phyloP scores from a whole-genome alignment of 768 basidiomycete genomes.

The Boletus sp. region DNA sequence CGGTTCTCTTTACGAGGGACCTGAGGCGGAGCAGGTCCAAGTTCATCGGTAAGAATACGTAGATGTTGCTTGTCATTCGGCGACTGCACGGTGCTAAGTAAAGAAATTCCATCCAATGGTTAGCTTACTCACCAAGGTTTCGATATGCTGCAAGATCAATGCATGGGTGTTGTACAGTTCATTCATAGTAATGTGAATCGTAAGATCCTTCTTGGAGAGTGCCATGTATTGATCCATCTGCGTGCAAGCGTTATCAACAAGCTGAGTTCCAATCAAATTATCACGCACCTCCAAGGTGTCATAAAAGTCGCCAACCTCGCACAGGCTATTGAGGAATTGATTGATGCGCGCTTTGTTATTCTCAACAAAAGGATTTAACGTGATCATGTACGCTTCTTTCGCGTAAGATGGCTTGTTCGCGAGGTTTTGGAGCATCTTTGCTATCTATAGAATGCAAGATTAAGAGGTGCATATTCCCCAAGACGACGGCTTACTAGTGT shows the following conservation, averaged over 20 bases:
- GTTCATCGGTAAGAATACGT: constrained; percentile 94
- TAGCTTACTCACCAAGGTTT: constrained; percentile 70
- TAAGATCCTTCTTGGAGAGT: constrained; percentile 95
- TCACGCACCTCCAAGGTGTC: constrained; percentile 88
- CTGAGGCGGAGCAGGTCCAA: constrained; percentile 89
- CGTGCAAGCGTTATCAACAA: background rate
- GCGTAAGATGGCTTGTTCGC: constrained; percentile 98
- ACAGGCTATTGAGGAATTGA: constrained; percentile 92
- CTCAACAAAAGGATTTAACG: constrained; percentile 97
- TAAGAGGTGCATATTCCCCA: background rate
- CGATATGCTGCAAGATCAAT: constrained; percentile 91
- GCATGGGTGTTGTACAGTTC: constrained; percentile 99
- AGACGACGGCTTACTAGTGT: constrained; percentile 62
- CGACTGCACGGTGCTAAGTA: constrained; percentile 50
- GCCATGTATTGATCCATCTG: constrained; percentile 99
- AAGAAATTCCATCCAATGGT: background rate
- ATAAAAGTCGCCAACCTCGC: constrained; percentile 99
- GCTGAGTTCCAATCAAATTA: background rate
- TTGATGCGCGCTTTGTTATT: constrained; percentile 98
- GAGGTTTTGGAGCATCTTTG: constrained; percentile 99
- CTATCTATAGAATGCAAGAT: constrained; percentile 59
- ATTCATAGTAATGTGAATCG: constrained; percentile 98
- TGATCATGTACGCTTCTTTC: constrained; percentile 98
- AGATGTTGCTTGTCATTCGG: constrained; percentile 98
- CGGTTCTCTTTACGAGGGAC: constrained; percentile 98